Percentiles rank a stretch among this genome's conserved stretches.
phyloP scores from a whole-genome alignment of 352 stramenopile genomes.

The Stramenopiles sp. region DNA sequence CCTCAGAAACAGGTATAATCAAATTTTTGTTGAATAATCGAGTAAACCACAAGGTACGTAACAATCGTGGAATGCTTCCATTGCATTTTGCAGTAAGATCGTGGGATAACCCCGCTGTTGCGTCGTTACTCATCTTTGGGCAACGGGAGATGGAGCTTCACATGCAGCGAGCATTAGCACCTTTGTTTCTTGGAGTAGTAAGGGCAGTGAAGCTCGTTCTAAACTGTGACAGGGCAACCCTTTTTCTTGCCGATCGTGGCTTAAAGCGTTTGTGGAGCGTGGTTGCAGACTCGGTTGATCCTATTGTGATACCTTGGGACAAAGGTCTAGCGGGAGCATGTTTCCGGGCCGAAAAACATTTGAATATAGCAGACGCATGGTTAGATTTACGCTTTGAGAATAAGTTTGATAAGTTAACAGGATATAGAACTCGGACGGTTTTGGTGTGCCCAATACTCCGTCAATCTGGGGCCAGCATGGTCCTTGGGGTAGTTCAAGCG shows the following conservation, averaged over 20 bases:
- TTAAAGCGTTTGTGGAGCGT: constrained; percentile 62
- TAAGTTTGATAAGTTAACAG: constrained; percentile 65
- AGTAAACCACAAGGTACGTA: too few species aligned
- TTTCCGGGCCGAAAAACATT: constrained; percentile 41
- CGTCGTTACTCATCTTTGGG: too few species aligned
- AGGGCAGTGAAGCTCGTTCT: too few species aligned
- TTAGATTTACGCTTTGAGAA: constrained; percentile 71
- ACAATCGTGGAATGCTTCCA: too few species aligned
- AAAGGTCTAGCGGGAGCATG: constrained; percentile 64
- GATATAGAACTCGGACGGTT: constrained; percentile 67
- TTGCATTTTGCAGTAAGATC: too few species aligned
- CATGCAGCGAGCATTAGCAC: too few species aligned
- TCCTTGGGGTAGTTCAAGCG: not conserved
- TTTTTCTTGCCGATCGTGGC: constrained; percentile 68
- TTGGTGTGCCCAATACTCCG: constrained; percentile 65
- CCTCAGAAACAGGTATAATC: too few species aligned
- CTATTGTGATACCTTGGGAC: constrained; percentile 58
- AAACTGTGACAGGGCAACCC: constrained; percentile 66
- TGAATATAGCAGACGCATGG: constrained; percentile 77
- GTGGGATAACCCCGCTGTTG: too few species aligned
- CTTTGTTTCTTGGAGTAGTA: too few species aligned
- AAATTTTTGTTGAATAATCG: too few species aligned
- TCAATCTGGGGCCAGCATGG: not conserved
- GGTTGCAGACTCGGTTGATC: constrained; percentile 37
- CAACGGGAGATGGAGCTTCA: too few species aligned